Conservation (phyloP, 345 rosid species). For the Anacardium occidentale region DNA sequence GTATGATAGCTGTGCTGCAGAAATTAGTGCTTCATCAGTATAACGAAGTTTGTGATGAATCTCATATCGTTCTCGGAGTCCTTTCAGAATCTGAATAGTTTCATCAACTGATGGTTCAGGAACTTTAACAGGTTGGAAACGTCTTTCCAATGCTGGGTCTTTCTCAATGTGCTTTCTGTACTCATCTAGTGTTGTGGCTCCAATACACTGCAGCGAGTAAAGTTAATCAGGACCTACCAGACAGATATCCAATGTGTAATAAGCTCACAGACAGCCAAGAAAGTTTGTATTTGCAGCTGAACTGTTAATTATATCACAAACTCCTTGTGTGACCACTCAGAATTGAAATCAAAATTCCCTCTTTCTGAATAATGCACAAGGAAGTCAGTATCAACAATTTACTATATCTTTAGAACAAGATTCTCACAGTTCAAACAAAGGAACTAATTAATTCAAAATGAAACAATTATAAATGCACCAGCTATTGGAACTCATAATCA, state of each 20-base stretch:
- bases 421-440: neutral
- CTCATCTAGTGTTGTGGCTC: constrained; percentile 97
- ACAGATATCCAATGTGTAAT: neutral
- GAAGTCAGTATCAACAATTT: constrained; percentile 3
- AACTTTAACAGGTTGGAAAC: constrained; percentile 99
- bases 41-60: constrained; percentile 97
- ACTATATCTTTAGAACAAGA: neutral
- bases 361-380: too few species aligned
- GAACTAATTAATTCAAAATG: neutral
- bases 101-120: constrained; percentile 98
- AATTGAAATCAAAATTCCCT: neutral
- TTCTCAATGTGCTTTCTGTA: constrained; percentile 98
- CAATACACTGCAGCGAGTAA: constrained; percentile 75
- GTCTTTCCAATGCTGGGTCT: constrained; percentile 97
- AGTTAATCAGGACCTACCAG: constrained; percentile 4
- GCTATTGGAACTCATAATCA: neutral
- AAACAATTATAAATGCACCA: too few species aligned
- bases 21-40: constrained; percentile 81
- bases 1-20: constrained; percentile 94
- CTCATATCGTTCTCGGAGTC: constrained; percentile 93
- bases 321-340: neutral
- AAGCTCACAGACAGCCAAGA: neutral
- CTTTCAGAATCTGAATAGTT: constrained; percentile 85
- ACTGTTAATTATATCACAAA: neutral
- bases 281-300: neutral